Evolutionary conservation across 305 asterid species (phyloP).

Genomic region (Fraxinus platypoda): DNA sequence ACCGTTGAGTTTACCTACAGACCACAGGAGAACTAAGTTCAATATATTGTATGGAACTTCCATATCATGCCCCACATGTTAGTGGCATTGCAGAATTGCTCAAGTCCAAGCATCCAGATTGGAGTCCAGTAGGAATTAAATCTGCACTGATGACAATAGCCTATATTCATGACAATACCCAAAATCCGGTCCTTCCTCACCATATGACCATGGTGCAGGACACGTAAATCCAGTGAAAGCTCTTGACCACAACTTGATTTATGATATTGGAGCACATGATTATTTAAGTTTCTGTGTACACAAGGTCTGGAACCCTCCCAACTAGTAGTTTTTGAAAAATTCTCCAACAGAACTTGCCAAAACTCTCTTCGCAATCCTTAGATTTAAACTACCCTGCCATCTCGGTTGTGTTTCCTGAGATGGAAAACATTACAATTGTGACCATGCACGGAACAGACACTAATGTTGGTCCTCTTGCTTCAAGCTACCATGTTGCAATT

Average conservation of each 20-base stretch:
- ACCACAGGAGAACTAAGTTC: conserved; percentile 61
- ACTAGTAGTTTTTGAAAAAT: conserved; percentile 61
- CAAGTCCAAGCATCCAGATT: conserved; percentile 67
- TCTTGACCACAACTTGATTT: conserved; percentile 69
- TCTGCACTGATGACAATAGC: conserved; percentile 90
- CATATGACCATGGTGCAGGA: conserved; percentile 86
- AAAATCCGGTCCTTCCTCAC: conserved; percentile 44
- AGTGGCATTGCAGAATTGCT: conserved; percentile 87
- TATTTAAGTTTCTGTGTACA: conserved; percentile 76
- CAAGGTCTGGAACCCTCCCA: conserved; percentile 57
- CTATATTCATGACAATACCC: conserved; percentile 65
- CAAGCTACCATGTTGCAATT: conserved; percentile 57
- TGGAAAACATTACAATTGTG: conserved; percentile 26
- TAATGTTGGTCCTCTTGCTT: conserved; percentile 66
- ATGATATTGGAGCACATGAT: conserved; percentile 71
- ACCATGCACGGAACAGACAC: conserved; percentile 64
- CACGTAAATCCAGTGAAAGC: conserved; percentile 74
- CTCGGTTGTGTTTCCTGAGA: conserved; percentile 63
- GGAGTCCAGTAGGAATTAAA: conserved; percentile 86
- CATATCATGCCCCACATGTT: conserved; percentile 94
- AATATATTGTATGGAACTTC: conserved; percentile 88
- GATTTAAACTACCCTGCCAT: conserved; percentile 83
- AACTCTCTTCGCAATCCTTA: conserved; percentile 35
- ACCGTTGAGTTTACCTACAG: conserved; percentile 70
- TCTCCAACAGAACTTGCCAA: conserved; percentile 53